A percentile compares a stretch with the other conserved stretches of the same genome.
phyloP scores from a whole-genome alignment of 805 yeast genomes.

The Myxozyma udenii region DNA sequence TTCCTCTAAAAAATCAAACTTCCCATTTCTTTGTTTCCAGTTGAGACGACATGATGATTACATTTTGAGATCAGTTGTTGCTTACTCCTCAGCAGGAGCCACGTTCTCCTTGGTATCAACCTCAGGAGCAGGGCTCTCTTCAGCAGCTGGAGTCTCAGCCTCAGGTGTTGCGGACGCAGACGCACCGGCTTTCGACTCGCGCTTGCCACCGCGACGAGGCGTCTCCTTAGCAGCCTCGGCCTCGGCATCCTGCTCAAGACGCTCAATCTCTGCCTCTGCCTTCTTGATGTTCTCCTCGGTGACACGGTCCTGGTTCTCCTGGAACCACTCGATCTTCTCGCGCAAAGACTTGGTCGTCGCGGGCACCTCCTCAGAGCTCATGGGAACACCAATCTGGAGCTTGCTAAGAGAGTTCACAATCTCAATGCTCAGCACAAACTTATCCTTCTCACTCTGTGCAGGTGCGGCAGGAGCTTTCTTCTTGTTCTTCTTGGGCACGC shows the following conservation, averaged over 20 bases:
- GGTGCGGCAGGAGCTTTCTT: conserved; percentile 28
- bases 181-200: conserved; percentile 10
- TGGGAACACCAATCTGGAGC: conserved; percentile 75
- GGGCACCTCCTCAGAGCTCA: conserved; percentile 66
- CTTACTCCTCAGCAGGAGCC: too few species aligned
- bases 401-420: conserved; percentile 73
- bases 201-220: conserved; percentile 5
- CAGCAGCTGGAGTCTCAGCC: conserved; percentile 15
- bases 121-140: conserved; percentile 20
- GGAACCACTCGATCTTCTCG: conserved; percentile 65
- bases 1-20: too few species aligned
- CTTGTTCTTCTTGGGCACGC: conserved; percentile 44
- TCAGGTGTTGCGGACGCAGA: conserved; percentile 17
- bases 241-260: conserved; percentile 52
- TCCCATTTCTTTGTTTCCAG: too few species aligned
- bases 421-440: conserved; percentile 75
- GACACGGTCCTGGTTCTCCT: conserved; percentile 72
- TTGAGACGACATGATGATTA: too few species aligned
- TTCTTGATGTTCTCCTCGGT: conserved; percentile 71
- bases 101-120: too few species aligned
- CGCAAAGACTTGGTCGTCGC: conserved; percentile 63
- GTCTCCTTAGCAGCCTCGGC: conserved; percentile 31
- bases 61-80: too few species aligned
- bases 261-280: conserved; percentile 74
- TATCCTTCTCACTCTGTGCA: conserved; percentile 33